phyloP scores from a whole-genome alignment of 1,284 basidiomycete genomes.

The Wolfiporia cocos region DNA sequence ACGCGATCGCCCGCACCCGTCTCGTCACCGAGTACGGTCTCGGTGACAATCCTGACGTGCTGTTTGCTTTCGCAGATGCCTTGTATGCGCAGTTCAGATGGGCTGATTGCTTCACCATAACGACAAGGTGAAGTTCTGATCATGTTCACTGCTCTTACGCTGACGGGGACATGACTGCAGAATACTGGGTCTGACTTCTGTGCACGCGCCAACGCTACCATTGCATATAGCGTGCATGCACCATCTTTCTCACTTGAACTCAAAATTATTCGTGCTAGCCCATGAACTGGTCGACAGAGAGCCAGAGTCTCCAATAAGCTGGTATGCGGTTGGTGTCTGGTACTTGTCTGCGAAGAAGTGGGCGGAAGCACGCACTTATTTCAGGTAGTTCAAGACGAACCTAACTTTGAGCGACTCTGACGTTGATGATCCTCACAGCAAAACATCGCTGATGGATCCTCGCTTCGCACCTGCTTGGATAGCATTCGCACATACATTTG shows the following conservation, averaged over 20 bases:
- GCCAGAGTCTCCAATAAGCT: constrained; percentile 88
- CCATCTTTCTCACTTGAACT: constrained; percentile 86
- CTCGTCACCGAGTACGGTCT: constrained; percentile 78
- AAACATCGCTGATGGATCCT: constrained; percentile 95
- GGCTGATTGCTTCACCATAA: constrained; percentile 91
- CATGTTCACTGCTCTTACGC: neutral
- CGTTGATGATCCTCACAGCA: constrained; percentile 45
- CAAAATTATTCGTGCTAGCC: constrained; percentile 90
- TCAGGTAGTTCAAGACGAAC: constrained; percentile 57
- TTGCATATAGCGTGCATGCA: constrained; percentile 97
- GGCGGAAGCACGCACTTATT: constrained; percentile 86
- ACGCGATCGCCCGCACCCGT: constrained; percentile 66
- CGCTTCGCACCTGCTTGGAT: constrained; percentile 97
- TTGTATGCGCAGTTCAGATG: constrained; percentile 86
- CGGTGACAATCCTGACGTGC: constrained; percentile 86
- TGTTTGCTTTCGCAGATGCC: constrained; percentile 90
- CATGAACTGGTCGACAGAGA: constrained; percentile 94
- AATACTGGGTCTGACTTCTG: constrained; percentile 74
- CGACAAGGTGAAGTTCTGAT: constrained; percentile 51
- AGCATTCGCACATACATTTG: constrained; percentile 96
- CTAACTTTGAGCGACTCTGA: no score
- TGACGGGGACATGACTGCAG: constrained; percentile 32
- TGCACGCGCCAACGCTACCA: constrained; percentile 84
- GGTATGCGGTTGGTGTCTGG: constrained; percentile 99
- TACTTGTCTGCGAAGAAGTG: constrained; percentile 86